These are phyloP conservation scores for Ceratopteris richardii DNA, from an alignment of 75 land plant genomes.

Conservation along the genomic window DNA sequence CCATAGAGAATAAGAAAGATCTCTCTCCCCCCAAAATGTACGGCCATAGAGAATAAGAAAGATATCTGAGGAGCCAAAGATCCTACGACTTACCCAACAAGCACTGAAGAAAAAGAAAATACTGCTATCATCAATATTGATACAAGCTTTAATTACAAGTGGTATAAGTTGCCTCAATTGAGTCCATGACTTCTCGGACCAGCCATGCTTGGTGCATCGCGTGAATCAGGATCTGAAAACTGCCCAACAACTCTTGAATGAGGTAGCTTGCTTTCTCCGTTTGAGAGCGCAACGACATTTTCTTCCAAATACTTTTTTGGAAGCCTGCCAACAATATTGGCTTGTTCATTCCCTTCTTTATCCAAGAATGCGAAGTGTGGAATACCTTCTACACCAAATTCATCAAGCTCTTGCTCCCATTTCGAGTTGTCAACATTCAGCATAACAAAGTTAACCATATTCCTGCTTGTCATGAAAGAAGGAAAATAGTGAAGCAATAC, in stretches of 20 bases:
- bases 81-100: no score
- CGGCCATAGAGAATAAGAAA: no score
- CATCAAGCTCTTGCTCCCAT: slow-evolving; percentile 97
- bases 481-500: no score
- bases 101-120: no score
- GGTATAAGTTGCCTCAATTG: no score
- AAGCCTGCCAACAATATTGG: slow-evolving; percentile 83
- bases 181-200: slow-evolving; percentile 74
- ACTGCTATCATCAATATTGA: no score
- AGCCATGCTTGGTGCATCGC: slow-evolving; percentile 51
- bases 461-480: slow-evolving; percentile 39
- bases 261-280: slow-evolving; percentile 61
- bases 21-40: no score
- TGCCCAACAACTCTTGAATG: slow-evolving; percentile 76
- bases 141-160: not conserved
- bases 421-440: slow-evolving; percentile 94
- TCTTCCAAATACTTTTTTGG: slow-evolving; percentile 66
- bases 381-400: slow-evolving; percentile 98
- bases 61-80: no score
- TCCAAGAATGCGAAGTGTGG: slow-evolving; percentile 97
- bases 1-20: no score
- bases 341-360: slow-evolving; percentile 84
- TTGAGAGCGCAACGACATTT: slow-evolving; percentile 78
- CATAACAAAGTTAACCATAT: slow-evolving; percentile 90
- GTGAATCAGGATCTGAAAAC: slow-evolving; percentile 62